A percentile compares a stretch with the other conserved stretches of the same genome.
These are phyloP conservation scores for Sporisorium exsertum DNA, from an alignment of 1,284 basidiomycete genomes.

Conservation along the genomic window DNA sequence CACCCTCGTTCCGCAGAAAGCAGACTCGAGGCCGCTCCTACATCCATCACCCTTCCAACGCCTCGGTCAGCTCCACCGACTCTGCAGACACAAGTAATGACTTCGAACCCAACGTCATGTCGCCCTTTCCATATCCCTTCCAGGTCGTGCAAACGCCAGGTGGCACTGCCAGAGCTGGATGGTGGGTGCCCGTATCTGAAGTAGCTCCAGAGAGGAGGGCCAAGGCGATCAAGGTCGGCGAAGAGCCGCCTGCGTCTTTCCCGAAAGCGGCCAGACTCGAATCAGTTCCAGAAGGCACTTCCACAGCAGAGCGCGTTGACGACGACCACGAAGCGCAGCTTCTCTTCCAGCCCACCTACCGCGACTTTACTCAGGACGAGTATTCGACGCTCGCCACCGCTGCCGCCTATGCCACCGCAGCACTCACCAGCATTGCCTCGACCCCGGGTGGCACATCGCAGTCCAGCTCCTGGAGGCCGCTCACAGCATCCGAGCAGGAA, in stretches of 20 bases:
- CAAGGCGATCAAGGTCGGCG: slow-evolving; percentile 33
- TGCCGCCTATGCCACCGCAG: slow-evolving; percentile 62
- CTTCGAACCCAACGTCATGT: slow-evolving; percentile 50
- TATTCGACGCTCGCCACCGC: slow-evolving; percentile 61
- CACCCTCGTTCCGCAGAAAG: slow-evolving; percentile 41
- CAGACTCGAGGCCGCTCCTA: slow-evolving; percentile 9
- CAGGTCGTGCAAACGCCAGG: slow-evolving; percentile 62
- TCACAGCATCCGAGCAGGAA: slow-evolving; percentile 49
- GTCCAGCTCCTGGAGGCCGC: slow-evolving; percentile 39
- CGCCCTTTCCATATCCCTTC: slow-evolving; percentile 56
- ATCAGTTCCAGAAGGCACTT: slow-evolving; percentile 14
- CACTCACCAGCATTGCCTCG: slow-evolving; percentile 56
- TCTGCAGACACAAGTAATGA: slow-evolving; percentile 28
- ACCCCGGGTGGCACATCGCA: slow-evolving; percentile 31
- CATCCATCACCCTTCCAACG: slow-evolving; percentile 20
- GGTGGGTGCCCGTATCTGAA: slow-evolving; percentile 59
- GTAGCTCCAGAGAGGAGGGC: slow-evolving; percentile 42
- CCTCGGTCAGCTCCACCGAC: slow-evolving; percentile 29
- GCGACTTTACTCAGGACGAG: slow-evolving; percentile 51
- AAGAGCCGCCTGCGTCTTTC: slow-evolving; percentile 6
- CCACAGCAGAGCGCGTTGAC: background rate
- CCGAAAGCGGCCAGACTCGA: slow-evolving; percentile 5
- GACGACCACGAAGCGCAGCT: slow-evolving; percentile 31
- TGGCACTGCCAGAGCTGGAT: slow-evolving; percentile 58
- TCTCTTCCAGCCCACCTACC: slow-evolving; percentile 56